Evolutionary conservation across 306 rosid species (phyloP), one percentile per base, ranked within the genome.

Genomic region (Corylus avellana): DNA sequence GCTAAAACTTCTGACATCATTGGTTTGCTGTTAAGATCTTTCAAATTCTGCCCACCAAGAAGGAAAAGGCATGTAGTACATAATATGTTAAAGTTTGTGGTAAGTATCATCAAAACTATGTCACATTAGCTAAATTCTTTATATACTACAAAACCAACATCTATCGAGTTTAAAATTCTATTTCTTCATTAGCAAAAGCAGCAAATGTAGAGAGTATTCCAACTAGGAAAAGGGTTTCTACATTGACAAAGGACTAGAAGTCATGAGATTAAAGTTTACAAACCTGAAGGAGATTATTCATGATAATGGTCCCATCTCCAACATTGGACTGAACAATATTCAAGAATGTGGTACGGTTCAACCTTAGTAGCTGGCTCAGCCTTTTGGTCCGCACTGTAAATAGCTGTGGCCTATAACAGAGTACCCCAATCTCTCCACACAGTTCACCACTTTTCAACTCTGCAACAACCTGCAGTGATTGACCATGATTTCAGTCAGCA

Each of bases 241-340:
- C 50, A n/a, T 39, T n/a, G 27, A 3, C 42, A 17, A 35, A 35
- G 48, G 70, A 32, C 32, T 64, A 35, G 44, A 35, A 1, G 37
- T 59, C 51, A 78, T 59, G 56, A 47, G 22, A 20, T 81, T 44
- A 55, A 74, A 35, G 69, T 53, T 62, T 58, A 61, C 91, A 49
- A 3, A 96, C 99, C 98, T 93, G 87, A 80, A 96, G 97, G 74
- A 96, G 94, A 84, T 96, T 96, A 53, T 93, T 96, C 97, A 96
- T 90, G 77, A 93, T 93, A 69, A 93, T 81, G 79, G 92, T 89
- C 76, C 98, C 99, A 56, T 96, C 99, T 9, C 96, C 99, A 2
- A 96, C 87, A 63, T 93, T 91, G 74, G 99, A 91, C 56, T 93
- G 94, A 76, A 96, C 96, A 55, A 91, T 88, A 69, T 83, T 96